A percentile compares a stretch with the other conserved stretches of the same genome.
Conservation (phyloP, 352 stramenopile genomes). For the Globisporangium takayamanum region DNA sequence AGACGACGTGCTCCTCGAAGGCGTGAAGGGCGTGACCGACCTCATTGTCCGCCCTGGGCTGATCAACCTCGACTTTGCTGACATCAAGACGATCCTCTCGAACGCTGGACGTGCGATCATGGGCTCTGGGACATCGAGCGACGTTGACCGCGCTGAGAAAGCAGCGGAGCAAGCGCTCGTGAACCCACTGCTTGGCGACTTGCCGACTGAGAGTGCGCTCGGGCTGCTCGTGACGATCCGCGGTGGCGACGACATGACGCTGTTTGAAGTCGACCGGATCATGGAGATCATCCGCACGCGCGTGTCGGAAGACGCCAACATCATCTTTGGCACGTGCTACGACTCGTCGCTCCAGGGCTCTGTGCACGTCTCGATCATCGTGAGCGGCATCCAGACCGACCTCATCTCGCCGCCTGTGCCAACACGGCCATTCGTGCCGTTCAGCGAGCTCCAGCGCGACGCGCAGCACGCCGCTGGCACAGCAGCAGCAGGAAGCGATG, state of each 20-base stretch:
- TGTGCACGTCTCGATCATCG: constrained; percentile 85
- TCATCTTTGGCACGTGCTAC: constrained; percentile 88
- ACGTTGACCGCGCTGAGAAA: constrained; percentile 80
- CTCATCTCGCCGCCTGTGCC: constrained; percentile 73
- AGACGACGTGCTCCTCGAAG: constrained; percentile 94
- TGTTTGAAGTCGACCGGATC: constrained; percentile 89
- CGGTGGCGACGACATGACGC: constrained; percentile 89
- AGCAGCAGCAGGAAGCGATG: constrained; percentile 6
- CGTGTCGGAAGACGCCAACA: constrained; percentile 80
- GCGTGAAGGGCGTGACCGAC: constrained; percentile 94
- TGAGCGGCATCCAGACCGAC: constrained; percentile 84
- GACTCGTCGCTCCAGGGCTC: constrained; percentile 74
- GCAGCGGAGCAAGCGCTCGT: constrained; percentile 93
- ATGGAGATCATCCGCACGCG: constrained; percentile 84
- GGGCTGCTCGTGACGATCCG: constrained; percentile 95
- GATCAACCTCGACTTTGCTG: constrained; percentile 97
- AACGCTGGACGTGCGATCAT: constrained; percentile 94
- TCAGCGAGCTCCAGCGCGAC: constrained; percentile 34
- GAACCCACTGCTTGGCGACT: constrained; percentile 90
- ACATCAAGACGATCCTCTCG: constrained; percentile 94
- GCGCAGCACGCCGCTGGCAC: constrained; percentile 18
- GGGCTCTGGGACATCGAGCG: constrained; percentile 84
- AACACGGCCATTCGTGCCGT: constrained; percentile 31
- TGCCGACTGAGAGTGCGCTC: constrained; percentile 90
- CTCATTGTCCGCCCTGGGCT: constrained; percentile 94